phyloP scores from a whole-genome alignment of 2,329 filamentous ascomycete genomes.

The Cytospora piceicola region DNA sequence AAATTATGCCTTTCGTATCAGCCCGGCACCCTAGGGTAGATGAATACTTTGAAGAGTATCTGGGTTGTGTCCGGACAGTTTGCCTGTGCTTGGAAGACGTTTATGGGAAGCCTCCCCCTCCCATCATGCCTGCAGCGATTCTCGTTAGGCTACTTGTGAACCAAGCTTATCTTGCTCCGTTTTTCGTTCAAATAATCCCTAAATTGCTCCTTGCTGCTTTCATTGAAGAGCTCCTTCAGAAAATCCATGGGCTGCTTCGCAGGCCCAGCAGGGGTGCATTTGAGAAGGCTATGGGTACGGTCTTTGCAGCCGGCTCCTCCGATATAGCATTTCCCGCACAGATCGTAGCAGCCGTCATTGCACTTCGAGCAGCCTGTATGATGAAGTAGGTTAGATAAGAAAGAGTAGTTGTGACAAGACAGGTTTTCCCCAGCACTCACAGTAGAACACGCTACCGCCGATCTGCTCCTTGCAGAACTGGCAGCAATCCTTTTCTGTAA shows the following conservation, averaged over 20 bases:
- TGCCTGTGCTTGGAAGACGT: no score
- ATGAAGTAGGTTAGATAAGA: background rate
- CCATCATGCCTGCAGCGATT: background rate
- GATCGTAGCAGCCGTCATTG: slow-evolving; percentile 21
- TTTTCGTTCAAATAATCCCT: slow-evolving; percentile 23
- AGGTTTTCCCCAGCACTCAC: background rate
- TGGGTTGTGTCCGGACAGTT: no score
- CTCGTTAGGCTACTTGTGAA: slow-evolving; percentile 11
- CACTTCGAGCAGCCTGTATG: slow-evolving; percentile 19
- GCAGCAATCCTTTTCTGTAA: slow-evolving; percentile 22
- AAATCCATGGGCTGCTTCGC: slow-evolving; percentile 16
- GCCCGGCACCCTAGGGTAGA: no score
- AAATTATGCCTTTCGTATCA: no score
- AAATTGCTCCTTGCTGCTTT: slow-evolving; percentile 23
- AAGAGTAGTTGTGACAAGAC: background rate
- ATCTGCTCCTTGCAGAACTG: slow-evolving; percentile 26
- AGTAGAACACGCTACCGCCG: slow-evolving; percentile 16
- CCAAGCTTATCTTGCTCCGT: slow-evolving; percentile 13
- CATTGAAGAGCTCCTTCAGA: slow-evolving; percentile 21
- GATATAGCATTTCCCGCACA: slow-evolving; percentile 26
- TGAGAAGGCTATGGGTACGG: slow-evolving; percentile 19
- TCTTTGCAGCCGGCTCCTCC: slow-evolving; percentile 27
- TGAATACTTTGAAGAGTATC: no score
- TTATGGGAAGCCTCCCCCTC: background rate
- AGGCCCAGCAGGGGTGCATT: slow-evolving; percentile 15